Evolutionary conservation across 2,329 filamentous ascomycete species (phyloP).

Genomic region (Colletotrichum kahawae): DNA sequence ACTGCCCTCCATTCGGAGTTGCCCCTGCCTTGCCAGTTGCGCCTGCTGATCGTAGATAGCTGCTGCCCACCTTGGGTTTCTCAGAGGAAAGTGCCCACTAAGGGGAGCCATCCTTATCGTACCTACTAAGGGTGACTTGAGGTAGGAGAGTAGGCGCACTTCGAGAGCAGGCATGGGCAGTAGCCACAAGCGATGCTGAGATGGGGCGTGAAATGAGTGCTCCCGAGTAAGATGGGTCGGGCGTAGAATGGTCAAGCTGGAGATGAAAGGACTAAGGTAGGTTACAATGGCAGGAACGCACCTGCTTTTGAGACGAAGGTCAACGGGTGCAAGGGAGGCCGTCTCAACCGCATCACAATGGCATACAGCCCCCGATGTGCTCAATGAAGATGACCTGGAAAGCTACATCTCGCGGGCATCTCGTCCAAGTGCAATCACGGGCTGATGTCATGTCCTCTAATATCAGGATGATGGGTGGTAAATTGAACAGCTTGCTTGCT

Average conservation of each 20-base stretch:
- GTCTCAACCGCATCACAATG: background rate
- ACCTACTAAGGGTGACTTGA: no score
- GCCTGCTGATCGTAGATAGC: no score
- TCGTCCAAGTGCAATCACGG: background rate
- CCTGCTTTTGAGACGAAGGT: background rate
- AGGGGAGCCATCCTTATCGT: no score
- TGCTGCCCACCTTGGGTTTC: no score
- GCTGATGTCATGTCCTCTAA: no score
- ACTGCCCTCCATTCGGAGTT: background rate
- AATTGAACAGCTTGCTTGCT: background rate
- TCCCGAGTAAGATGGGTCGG: background rate
- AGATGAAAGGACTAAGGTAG: background rate
- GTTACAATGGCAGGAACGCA: background rate
- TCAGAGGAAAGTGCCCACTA: no score
- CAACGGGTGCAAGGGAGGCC: background rate
- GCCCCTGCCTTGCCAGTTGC: no score
- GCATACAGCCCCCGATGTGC: background rate
- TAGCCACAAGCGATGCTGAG: background rate
- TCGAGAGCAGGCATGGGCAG: background rate
- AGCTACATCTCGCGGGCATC: background rate
- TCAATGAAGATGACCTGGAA: background rate
- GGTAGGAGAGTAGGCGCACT: background rate
- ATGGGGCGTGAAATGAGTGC: background rate
- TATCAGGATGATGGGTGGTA: background rate
- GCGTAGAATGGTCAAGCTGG: background rate